Conservation (phyloP, 805 yeast species). For the Saturnispora bothae region DNA sequence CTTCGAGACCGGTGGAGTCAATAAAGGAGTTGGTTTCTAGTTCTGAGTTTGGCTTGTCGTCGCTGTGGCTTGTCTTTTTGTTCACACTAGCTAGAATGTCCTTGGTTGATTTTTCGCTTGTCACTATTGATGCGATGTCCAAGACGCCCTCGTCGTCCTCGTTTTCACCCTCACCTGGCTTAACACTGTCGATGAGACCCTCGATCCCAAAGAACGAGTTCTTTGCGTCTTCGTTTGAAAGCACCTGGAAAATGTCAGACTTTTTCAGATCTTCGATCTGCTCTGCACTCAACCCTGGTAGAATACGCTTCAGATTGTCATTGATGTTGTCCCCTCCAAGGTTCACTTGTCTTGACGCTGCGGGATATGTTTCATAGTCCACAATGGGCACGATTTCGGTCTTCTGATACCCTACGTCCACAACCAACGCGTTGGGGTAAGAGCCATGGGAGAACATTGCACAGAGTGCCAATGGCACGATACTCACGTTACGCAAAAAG, state of each 20-base stretch:
- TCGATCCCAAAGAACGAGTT: slow-evolving; percentile 53
- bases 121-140: slow-evolving; percentile 83
- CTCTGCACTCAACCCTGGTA: slow-evolving; percentile 44
- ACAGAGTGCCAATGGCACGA: slow-evolving; percentile 59
- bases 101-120: slow-evolving; percentile 57
- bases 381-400: slow-evolving; percentile 75
- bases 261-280: slow-evolving; percentile 70
- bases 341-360: slow-evolving; percentile 29
- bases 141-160: slow-evolving; percentile 53
- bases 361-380: slow-evolving; percentile 53
- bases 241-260: slow-evolving; percentile 69
- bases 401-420: slow-evolving; percentile 70
- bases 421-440: slow-evolving; percentile 55
- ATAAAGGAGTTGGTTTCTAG: slow-evolving; percentile 61
- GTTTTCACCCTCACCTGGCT: slow-evolving; percentile 2
- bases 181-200: slow-evolving; percentile 25
- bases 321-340: slow-evolving; percentile 66
- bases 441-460: slow-evolving; percentile 64
- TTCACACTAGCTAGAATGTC: slow-evolving; percentile 29
- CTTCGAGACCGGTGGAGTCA: slow-evolving; percentile 44
- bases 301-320: slow-evolving; percentile 34
- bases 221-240: slow-evolving; percentile 54
- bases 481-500: slow-evolving; percentile 60
- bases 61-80: slow-evolving; percentile 11
- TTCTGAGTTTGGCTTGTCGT: slow-evolving; percentile 46